These are phyloP conservation scores for Lactifluus volemus DNA, from an alignment of 768 basidiomycete genomes.

Conservation along the genomic window DNA sequence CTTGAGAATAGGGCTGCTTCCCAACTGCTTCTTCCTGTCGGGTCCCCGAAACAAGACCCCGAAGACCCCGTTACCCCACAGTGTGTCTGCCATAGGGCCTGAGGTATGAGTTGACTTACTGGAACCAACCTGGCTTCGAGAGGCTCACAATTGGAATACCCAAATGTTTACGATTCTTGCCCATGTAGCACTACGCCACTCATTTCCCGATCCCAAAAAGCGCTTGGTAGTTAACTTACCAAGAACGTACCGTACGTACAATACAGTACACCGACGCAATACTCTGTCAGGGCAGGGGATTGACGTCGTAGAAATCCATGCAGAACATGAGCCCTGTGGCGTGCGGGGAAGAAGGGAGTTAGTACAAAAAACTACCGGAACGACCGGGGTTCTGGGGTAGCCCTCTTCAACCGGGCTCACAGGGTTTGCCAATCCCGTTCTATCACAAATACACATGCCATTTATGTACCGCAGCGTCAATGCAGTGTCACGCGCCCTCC, in stretches of 20 bases:
- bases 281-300: neutral
- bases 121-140: no score
- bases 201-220: neutral
- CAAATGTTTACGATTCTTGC: neutral
- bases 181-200: neutral
- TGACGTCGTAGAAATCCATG: slow-evolving; percentile 10
- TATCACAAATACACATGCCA: neutral
- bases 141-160: no score
- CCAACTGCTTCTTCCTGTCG: neutral
- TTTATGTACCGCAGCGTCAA: neutral
- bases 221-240: neutral
- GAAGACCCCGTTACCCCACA: slow-evolving; percentile 3
- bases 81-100: no score
- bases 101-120: neutral
- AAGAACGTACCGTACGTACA: neutral
- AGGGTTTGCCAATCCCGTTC: slow-evolving; percentile 8
- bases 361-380: neutral
- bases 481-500: neutral
- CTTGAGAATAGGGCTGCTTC: slow-evolving; percentile 11
- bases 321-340: slow-evolving; percentile 11
- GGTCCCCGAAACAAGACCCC: slow-evolving; percentile 10
- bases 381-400: neutral
- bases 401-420: neutral
- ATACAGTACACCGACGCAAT: neutral
- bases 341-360: neutral